Percentiles rank a stretch among this genome's conserved stretches.
Conservation (phyloP, 2,329 filamentous ascomycete species). For the Aspergillus terreus region DNA sequence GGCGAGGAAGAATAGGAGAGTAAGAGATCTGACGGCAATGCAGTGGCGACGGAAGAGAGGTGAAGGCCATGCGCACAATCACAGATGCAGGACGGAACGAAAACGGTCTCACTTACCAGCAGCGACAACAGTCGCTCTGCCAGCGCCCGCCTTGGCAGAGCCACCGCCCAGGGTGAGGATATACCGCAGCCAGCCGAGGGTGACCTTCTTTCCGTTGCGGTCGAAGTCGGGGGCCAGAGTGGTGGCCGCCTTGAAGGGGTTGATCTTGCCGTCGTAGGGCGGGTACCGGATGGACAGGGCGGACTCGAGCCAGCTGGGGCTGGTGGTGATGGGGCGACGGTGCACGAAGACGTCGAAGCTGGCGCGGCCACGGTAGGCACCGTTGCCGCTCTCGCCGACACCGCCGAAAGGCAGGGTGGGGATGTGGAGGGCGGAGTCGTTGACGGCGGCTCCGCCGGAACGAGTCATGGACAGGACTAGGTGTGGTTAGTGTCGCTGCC, state of each 20-base stretch:
- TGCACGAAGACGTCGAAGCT: constrained; percentile 62
- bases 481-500: background rate
- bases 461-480: constrained; percentile 59
- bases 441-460: constrained; percentile 62
- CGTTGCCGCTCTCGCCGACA: constrained; percentile 73
- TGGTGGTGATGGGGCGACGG: constrained; percentile 55
- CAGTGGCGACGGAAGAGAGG: constrained; percentile 1
- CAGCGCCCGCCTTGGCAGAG: constrained; percentile 33
- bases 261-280: constrained; percentile 56
- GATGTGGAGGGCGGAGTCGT: constrained; percentile 66
- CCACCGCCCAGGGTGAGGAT: constrained; percentile 41
- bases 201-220: constrained; percentile 48
- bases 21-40: constrained; percentile 3
- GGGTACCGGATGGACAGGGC: constrained; percentile 58
- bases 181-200: constrained; percentile 37
- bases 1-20: background rate
- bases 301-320: constrained; percentile 58
- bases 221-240: constrained; percentile 58
- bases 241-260: constrained; percentile 49
- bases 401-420: constrained; percentile 76
- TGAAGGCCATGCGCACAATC: background rate
- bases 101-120: constrained; percentile 35
- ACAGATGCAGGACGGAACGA: background rate
- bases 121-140: constrained; percentile 33
- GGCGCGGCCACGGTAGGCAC: constrained; percentile 73